Base-by-base conservation (phyloP, 371 early-diverging fungal species). In the Cokeromyces recurvatus region DNA sequence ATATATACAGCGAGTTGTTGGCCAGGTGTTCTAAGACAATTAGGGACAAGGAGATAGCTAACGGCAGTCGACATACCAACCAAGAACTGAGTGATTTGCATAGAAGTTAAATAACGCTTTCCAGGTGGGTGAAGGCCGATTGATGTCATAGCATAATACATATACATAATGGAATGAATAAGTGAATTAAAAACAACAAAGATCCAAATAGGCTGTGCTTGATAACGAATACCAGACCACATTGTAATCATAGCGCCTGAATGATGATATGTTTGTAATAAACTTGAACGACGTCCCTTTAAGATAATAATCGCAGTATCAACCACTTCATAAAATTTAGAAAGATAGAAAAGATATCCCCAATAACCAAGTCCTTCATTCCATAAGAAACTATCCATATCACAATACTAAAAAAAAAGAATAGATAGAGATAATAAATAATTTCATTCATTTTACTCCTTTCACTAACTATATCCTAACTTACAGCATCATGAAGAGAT, bases 101-200 rank as follows among this genome's bases (percentile, higher is more conserved):
- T 82, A 35, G 78, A 72, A 16, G 92, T 92, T 51, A 94, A 68
- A 59, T 86, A 83, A 55, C 84, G 81, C 70, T 94, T 92, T 47
- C 87, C 85, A 8, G 89, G 90, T 23, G 90, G 90, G 51, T 77
- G 80, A 32, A 88, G 57, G 19, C 90, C 91, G 19, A 88, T 51
- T 19, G 81, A 83, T 12, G 91, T 90, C 43, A 82, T 66, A 21
- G 87, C 82, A 46, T 92, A 94, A 73, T 92, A 93, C 40, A 71
- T 64, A 68, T 94, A 94, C 94, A 94, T 94, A 74, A 91, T 65
- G 48, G 92, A 82, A 66, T 94, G 94, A 44, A 94, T 87, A 53
- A 91, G 86, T 7, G 90, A 90, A 73, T 92, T 94, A 68, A 88
- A 83, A 35, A 89, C 68, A 34, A 91, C 91, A 61, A 92, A 91